Conservation (phyloP, 306 rosid genomes). For the Bauhinia variegata region DNA sequence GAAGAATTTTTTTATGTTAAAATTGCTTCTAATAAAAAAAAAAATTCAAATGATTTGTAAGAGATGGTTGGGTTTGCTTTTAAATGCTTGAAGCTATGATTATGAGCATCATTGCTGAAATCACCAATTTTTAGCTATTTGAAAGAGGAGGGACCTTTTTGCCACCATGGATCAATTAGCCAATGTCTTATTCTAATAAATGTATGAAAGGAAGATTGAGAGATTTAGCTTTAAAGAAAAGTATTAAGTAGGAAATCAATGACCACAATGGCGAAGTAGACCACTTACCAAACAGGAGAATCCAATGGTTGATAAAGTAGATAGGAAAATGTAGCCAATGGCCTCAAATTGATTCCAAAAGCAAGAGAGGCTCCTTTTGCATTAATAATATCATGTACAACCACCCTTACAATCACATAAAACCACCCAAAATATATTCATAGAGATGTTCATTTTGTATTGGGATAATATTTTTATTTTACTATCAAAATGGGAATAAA, state of each 20-base stretch:
- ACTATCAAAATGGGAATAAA: too few relatives aligned
- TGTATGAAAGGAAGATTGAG: constrained; percentile 8
- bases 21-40: too few relatives aligned
- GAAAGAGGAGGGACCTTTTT: constrained; percentile 12
- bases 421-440: too few relatives aligned
- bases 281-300: constrained; percentile 45
- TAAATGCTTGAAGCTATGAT: constrained; percentile 40
- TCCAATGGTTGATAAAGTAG: constrained; percentile 51
- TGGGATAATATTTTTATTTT: too few relatives aligned
- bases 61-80: constrained; percentile 30
- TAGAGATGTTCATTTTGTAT: too few relatives aligned
- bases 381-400: constrained; percentile 40
- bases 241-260: constrained; percentile 17
- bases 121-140: constrained; percentile 41
- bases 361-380: constrained; percentile 23
- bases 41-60: too few relatives aligned
- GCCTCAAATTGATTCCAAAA: constrained; percentile 27
- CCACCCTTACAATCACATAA: too few relatives aligned
- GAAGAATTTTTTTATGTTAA: too few relatives aligned
- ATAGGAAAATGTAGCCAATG: too few relatives aligned
- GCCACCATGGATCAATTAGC: constrained; percentile 40
- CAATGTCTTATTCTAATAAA: constrained; percentile 31
- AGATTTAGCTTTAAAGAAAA: constrained; percentile 29
- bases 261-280: constrained; percentile 30
- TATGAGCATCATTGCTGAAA: constrained; percentile 59